These are phyloP conservation scores for Penicillium sp. DNA, from an alignment of 2,329 filamentous ascomycete genomes.

Conservation along the genomic window DNA sequence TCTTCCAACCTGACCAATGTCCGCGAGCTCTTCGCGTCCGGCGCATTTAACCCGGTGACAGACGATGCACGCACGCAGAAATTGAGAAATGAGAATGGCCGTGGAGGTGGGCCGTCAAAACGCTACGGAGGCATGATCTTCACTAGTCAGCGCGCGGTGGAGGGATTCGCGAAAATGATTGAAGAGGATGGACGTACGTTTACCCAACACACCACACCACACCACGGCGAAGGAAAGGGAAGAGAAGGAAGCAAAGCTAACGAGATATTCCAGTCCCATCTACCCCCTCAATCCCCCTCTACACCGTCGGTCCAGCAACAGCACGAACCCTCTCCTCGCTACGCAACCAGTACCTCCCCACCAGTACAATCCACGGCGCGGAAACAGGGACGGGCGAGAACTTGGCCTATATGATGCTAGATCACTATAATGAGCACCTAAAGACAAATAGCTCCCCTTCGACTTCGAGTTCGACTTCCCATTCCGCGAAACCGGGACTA, in stretches of 20 bases:
- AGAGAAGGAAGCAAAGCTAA: no score
- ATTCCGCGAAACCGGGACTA: constrained; percentile 57
- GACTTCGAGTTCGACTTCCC: not conserved
- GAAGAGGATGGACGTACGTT: constrained; percentile 36
- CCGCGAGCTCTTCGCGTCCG: constrained; percentile 40
- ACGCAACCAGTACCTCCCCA: constrained; percentile 47
- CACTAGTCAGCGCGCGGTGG: constrained; percentile 54
- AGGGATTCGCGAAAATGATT: constrained; percentile 47
- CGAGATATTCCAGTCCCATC: not conserved
- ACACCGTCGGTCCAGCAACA: constrained; percentile 55
- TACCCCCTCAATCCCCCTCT: constrained; percentile 34
- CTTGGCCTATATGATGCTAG: constrained; percentile 76
- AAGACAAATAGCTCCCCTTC: not conserved
- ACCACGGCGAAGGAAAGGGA: no score
- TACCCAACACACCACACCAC: no score
- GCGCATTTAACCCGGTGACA: constrained; percentile 27
- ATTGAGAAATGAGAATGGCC: not conserved
- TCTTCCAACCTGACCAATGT: constrained; percentile 39
- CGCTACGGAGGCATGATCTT: constrained; percentile 54
- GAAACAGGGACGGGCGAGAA: constrained; percentile 84
- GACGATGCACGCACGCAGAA: not conserved
- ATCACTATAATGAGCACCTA: constrained; percentile 66
- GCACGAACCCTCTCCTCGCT: constrained; percentile 68
- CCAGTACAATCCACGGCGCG: constrained; percentile 71
- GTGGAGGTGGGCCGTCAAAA: not conserved